Percentiles rank a stretch among this genome's conserved stretches.
phyloP scores from a whole-genome alignment of 345 rosid genomes.

The Eucalyptus urophylla region DNA sequence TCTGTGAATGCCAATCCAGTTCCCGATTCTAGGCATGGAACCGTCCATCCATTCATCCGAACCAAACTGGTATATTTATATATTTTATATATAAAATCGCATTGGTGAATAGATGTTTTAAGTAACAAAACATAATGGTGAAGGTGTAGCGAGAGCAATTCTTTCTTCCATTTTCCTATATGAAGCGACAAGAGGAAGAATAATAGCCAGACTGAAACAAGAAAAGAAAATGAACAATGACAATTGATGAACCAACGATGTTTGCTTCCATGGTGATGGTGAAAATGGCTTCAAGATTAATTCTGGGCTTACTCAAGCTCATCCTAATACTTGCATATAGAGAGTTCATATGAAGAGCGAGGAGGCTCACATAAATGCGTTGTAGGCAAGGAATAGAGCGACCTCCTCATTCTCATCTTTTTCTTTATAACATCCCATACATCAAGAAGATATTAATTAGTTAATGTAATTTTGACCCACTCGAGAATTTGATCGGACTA shows the following conservation, averaged over 20 bases:
- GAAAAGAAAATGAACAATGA: background rate
- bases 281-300: background rate
- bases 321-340: background rate
- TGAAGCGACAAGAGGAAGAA: background rate
- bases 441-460: background rate
- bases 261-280: background rate
- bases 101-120: background rate
- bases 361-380: conserved; percentile 3
- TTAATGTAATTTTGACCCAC: background rate
- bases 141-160: background rate
- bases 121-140: background rate
- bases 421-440: conserved; percentile 21
- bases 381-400: conserved; percentile 25
- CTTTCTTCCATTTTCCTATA: background rate
- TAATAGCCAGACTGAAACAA: background rate
- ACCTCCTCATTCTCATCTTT: conserved; percentile 19
- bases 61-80: accelerated
- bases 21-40: too few relatives aligned
- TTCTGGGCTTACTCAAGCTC: background rate
- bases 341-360: conserved; percentile 6
- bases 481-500: accelerated
- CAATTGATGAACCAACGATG: background rate
- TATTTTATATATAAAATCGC: too few relatives aligned
- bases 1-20: accelerated
- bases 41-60: background rate